phyloP scores from a whole-genome alignment of 139 green algal genomes.

The Tetraselmis chui region DNA sequence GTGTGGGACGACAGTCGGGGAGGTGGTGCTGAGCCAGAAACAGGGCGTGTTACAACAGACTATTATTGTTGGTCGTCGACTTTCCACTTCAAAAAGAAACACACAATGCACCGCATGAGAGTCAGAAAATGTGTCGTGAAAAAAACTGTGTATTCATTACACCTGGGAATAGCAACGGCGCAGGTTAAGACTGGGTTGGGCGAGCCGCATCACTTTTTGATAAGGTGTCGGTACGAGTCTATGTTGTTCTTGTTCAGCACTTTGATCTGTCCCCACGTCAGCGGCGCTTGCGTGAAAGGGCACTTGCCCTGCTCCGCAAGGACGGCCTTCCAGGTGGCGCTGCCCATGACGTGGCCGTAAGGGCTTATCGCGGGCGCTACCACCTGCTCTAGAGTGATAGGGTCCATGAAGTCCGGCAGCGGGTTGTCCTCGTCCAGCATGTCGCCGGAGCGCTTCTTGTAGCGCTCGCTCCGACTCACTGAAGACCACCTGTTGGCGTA shows the following conservation, averaged over 20 bases:
- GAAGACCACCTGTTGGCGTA: slow-evolving; percentile 62
- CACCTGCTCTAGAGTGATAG: slow-evolving; percentile 75
- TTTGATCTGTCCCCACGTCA: slow-evolving; percentile 53
- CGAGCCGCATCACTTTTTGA: slow-evolving; percentile 25
- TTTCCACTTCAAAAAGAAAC: too few relatives aligned
- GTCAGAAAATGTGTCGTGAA: too few relatives aligned
- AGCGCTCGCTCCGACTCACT: slow-evolving; percentile 56
- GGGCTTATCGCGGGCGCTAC: slow-evolving; percentile 68
- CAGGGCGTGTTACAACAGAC: too few relatives aligned
- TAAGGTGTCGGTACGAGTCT: slow-evolving; percentile 45
- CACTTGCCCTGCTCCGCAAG: not conserved
- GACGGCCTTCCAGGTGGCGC: slow-evolving; percentile 20
- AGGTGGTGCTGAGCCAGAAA: too few relatives aligned
- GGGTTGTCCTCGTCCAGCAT: slow-evolving; percentile 50
- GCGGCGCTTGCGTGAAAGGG: not conserved
- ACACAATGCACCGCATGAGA: too few relatives aligned
- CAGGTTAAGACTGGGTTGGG: too few relatives aligned
- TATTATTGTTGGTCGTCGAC: too few relatives aligned
- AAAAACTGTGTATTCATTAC: too few relatives aligned
- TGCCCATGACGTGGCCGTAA: slow-evolving; percentile 28
- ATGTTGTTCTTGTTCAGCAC: slow-evolving; percentile 73
- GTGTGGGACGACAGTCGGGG: too few relatives aligned
- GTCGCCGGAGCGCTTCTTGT: slow-evolving; percentile 51
- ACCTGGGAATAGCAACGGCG: too few relatives aligned
- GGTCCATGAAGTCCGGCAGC: slow-evolving; percentile 71